Percentiles rank a stretch among this genome's conserved stretches.
These are phyloP conservation scores for Trichoderma gracile DNA, from an alignment of 2,329 filamentous ascomycete species.

Conservation along the genomic window DNA sequence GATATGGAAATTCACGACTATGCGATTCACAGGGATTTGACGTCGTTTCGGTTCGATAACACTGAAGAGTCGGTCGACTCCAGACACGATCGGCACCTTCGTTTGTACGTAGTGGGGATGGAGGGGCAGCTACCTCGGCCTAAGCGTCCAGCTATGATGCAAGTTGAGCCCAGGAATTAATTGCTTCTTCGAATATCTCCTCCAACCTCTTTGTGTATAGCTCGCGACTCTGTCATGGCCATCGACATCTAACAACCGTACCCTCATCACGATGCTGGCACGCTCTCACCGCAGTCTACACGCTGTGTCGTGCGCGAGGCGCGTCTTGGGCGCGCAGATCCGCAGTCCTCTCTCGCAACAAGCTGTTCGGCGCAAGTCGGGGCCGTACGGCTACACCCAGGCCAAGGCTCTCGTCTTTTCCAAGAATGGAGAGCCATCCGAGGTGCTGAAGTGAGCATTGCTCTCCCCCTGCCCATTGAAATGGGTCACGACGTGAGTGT, in stretches of 20 bases:
- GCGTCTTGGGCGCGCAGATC: background rate
- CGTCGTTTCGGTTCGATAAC: too few relatives aligned
- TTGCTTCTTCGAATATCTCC: background rate
- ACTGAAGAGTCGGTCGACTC: too few relatives aligned
- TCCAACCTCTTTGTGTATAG: background rate
- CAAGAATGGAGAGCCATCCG: conserved; percentile 71
- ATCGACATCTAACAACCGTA: background rate
- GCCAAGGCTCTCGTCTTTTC: conserved; percentile 79
- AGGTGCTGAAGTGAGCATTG: conserved; percentile 60
- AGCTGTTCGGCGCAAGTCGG: conserved; percentile 53
- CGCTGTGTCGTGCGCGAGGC: conserved; percentile 2
- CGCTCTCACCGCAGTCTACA: background rate
- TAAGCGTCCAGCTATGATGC: background rate
- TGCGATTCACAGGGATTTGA: too few relatives aligned
- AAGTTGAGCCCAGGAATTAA: background rate
- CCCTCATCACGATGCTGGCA: background rate
- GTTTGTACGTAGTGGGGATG: conserved; percentile 5
- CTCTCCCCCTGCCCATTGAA: background rate
- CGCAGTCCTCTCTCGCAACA: conserved; percentile 30
- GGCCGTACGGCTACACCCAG: conserved; percentile 78
- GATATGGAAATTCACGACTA: too few relatives aligned
- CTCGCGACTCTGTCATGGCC: background rate
- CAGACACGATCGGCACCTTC: background rate
- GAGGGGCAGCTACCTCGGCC: background rate
- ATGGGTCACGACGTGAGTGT: too few relatives aligned